These are phyloP conservation scores for Didymella pinodella DNA, from an alignment of 2,329 filamentous ascomycete species.

Conservation along the genomic window DNA sequence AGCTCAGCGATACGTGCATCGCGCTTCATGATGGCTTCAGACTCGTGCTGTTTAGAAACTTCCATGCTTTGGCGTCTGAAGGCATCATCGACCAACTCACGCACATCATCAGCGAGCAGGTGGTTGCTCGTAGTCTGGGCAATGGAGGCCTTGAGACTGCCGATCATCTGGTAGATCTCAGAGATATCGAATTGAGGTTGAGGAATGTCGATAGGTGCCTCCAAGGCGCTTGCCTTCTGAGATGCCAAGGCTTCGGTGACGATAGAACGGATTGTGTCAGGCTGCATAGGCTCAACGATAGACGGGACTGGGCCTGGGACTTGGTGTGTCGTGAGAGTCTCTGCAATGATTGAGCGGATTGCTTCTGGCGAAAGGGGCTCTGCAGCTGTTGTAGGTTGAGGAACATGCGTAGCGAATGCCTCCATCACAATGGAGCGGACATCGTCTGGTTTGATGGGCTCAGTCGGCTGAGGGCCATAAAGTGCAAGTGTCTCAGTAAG, in stretches of 20 bases:
- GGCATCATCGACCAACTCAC: constrained; percentile 49
- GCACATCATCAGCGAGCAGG: constrained; percentile 55
- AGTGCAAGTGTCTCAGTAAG: constrained; percentile 35
- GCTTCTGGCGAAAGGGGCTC: constrained; percentile 37
- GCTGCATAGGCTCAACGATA: constrained; percentile 39
- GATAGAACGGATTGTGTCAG: constrained; percentile 47
- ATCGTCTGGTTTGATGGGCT: constrained; percentile 53
- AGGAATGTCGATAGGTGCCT: constrained; percentile 45
- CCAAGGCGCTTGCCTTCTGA: constrained; percentile 41
- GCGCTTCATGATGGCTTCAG: constrained; percentile 42
- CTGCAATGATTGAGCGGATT: constrained; percentile 39
- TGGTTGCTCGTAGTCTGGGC: constrained; percentile 56
- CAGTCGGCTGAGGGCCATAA: constrained; percentile 35
- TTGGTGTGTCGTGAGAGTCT: constrained; percentile 39
- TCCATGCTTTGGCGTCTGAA: constrained; percentile 47
- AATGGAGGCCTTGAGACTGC: constrained; percentile 59
- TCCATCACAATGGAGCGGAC: constrained; percentile 58
- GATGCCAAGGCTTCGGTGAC: constrained; percentile 45
- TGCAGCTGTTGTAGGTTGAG: constrained; percentile 19
- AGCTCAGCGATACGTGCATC: constrained; percentile 48
- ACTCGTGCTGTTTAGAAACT: constrained; percentile 40
- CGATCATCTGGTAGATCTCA: constrained; percentile 58
- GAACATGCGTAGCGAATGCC: constrained; percentile 61
- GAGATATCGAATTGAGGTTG: constrained; percentile 50
- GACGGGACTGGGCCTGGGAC: constrained; percentile 29